Evolutionary conservation across 495 filamentous ascomycete species (phyloP).

Genomic region (Penicillium desertorum): DNA sequence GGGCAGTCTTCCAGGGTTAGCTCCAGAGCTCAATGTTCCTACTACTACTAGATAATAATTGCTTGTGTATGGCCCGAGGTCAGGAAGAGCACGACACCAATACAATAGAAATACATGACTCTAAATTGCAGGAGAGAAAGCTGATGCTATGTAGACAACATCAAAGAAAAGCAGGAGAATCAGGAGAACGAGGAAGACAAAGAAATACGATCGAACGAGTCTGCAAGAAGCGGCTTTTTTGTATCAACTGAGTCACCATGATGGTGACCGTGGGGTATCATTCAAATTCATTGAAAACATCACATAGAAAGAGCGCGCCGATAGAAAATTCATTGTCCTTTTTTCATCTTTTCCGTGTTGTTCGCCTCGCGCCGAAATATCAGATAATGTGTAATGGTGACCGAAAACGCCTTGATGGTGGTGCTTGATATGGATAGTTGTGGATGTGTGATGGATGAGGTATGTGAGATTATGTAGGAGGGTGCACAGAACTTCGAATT

Average conservation of each 20-base stretch:
- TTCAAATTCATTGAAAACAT: slow-evolving; percentile 26
- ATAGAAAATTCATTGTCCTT: slow-evolving; percentile 13
- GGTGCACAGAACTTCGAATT: background rate
- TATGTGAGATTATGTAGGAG: background rate
- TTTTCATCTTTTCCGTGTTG: slow-evolving; percentile 9
- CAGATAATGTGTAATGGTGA: slow-evolving; percentile 9
- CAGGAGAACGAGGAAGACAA: background rate
- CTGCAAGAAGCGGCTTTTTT: background rate
- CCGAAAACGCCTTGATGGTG: slow-evolving; percentile 15
- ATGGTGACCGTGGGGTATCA: slow-evolving; percentile 28
- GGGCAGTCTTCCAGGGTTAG: no score
- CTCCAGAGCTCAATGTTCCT: background rate
- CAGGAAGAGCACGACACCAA: background rate
- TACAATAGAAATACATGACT: slow-evolving; percentile 3
- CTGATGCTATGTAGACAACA: background rate
- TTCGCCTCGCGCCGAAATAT: slow-evolving; percentile 22
- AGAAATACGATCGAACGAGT: background rate
- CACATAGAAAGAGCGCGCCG: slow-evolving; percentile 13
- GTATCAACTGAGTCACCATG: slow-evolving; percentile 10
- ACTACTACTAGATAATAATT: background rate
- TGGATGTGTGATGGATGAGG: slow-evolving; percentile 5
- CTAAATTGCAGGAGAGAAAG: background rate
- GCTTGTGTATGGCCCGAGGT: background rate
- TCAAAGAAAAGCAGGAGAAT: background rate
- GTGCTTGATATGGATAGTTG: background rate